Percentiles rank a stretch among this genome's conserved stretches.
phyloP scores from a whole-genome alignment of 371 early-diverging fungal species.

The Haplosporangium sp. region DNA sequence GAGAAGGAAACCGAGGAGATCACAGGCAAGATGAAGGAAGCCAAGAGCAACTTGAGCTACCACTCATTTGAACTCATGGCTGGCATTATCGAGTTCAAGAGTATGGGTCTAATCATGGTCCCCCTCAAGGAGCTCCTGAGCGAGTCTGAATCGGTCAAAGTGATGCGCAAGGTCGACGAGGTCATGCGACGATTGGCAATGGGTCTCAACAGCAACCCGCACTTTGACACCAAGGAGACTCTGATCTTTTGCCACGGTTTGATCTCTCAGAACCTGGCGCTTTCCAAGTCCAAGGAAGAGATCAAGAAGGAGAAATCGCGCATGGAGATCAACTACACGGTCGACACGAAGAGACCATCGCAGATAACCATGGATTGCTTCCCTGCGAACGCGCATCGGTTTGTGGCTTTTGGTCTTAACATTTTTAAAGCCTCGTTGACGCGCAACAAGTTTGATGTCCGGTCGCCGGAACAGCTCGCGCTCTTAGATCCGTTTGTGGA shows the following conservation, averaged over 20 bases:
- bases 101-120: slow-evolving; percentile 74
- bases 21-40: slow-evolving; percentile 90
- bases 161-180: slow-evolving; percentile 80
- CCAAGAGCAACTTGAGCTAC: slow-evolving; percentile 82
- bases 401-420: slow-evolving; percentile 92
- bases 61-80: slow-evolving; percentile 86
- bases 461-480: slow-evolving; percentile 62
- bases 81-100: slow-evolving; percentile 70
- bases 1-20: slow-evolving; percentile 93
- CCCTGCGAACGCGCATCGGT: slow-evolving; percentile 84
- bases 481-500: slow-evolving; percentile 86
- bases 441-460: slow-evolving; percentile 73
- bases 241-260: slow-evolving; percentile 86
- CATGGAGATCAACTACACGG: slow-evolving; percentile 73
- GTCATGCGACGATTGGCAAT: slow-evolving; percentile 78
- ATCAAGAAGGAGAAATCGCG: slow-evolving; percentile 61
- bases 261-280: slow-evolving; percentile 83
- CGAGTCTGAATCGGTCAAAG: slow-evolving; percentile 82
- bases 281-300: slow-evolving; percentile 64
- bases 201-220: slow-evolving; percentile 83
- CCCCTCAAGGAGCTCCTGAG: slow-evolving; percentile 91
- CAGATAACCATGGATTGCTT: slow-evolving; percentile 69
- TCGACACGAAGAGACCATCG: slow-evolving; percentile 74
- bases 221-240: slow-evolving; percentile 72
- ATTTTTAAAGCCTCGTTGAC: slow-evolving; percentile 76